These are phyloP conservation scores for Alternaria viburni DNA, from an alignment of 2,329 filamentous ascomycete species.

Conservation along the genomic window DNA sequence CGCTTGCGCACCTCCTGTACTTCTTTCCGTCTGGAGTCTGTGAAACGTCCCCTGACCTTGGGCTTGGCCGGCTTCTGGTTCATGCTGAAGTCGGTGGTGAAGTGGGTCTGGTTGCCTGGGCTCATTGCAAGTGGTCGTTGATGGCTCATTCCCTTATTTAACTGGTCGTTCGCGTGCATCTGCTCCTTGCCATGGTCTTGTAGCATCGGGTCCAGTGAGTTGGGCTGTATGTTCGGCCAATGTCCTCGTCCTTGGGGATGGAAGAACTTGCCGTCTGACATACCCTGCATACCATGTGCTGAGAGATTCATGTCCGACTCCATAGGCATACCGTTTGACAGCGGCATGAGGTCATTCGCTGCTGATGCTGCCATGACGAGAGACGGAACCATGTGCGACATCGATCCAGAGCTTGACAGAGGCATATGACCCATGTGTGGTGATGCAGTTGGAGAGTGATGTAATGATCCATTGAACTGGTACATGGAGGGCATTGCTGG, in stretches of 20 bases:
- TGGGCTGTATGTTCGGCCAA: slow-evolving; percentile 40
- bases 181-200: slow-evolving; percentile 43
- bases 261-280: slow-evolving; percentile 45
- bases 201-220: slow-evolving; percentile 42
- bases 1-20: slow-evolving; percentile 66
- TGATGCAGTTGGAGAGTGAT: slow-evolving; percentile 45
- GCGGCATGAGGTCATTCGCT: slow-evolving; percentile 49
- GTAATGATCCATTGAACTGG: slow-evolving; percentile 46
- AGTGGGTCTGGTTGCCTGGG: slow-evolving; percentile 43
- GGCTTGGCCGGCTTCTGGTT: slow-evolving; percentile 48
- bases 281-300: slow-evolving; percentile 28
- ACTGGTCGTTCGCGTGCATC: slow-evolving; percentile 28
- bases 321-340: slow-evolving; percentile 41
- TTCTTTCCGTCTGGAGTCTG: slow-evolving; percentile 62
- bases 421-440: slow-evolving; percentile 44
- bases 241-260: slow-evolving; percentile 36
- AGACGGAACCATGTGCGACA: slow-evolving; percentile 46
- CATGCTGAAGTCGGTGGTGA: slow-evolving; percentile 49
- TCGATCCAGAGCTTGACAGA: slow-evolving; percentile 33
- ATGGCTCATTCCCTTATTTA: slow-evolving; percentile 30
- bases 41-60: slow-evolving; percentile 64
- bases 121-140: slow-evolving; percentile 49
- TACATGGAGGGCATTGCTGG: slow-evolving; percentile 48
- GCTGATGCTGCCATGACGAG: slow-evolving; percentile 51
- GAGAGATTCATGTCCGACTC: slow-evolving; percentile 44